Evolutionary conservation across 805 yeast genomes (phyloP).

Genomic region (Candida koratica): DNA sequence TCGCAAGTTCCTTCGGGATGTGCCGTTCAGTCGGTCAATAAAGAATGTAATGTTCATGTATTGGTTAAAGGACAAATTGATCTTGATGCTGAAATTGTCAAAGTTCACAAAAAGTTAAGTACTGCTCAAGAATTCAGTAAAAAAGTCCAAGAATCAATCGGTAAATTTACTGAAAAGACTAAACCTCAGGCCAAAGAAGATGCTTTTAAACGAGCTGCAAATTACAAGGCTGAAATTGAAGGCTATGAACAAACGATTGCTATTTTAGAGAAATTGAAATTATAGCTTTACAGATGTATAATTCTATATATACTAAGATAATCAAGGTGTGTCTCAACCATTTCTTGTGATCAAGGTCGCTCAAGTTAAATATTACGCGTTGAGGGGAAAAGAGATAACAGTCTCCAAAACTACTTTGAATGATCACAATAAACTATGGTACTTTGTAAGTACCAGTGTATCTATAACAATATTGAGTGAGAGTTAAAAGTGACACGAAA

Average conservation of each 20-base stretch:
- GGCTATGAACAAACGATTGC: slow-evolving; percentile 83
- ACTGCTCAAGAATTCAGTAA: slow-evolving; percentile 58
- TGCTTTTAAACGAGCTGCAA: slow-evolving; percentile 64
- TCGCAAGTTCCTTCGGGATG: slow-evolving; percentile 81
- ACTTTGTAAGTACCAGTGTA: no score
- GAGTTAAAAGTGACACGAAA: no score
- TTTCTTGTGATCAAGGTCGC: no score
- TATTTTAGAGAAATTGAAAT: slow-evolving; percentile 75
- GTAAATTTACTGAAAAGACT: slow-evolving; percentile 86
- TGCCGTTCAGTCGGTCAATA: slow-evolving; percentile 76
- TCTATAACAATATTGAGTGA: no score
- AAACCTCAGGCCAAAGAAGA: slow-evolving; percentile 74
- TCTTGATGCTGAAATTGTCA: slow-evolving; percentile 82
- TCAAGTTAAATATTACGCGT: no score
- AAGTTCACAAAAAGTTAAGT: slow-evolving; percentile 72
- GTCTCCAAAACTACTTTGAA: no score
- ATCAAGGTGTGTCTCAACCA: no score
- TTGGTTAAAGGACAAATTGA: slow-evolving; percentile 94
- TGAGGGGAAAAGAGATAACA: no score
- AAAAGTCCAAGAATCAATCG: slow-evolving; percentile 66
- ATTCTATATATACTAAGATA: slow-evolving; percentile 1
- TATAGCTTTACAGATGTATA: slow-evolving; percentile 25
- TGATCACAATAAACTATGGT: no score
- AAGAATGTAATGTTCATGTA: slow-evolving; percentile 80
- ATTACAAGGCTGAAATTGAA: slow-evolving; percentile 78